Evolutionary conservation across 2,329 filamentous ascomycete genomes (phyloP).

Genomic region (Dryadomyces quercus-mongolicae): DNA sequence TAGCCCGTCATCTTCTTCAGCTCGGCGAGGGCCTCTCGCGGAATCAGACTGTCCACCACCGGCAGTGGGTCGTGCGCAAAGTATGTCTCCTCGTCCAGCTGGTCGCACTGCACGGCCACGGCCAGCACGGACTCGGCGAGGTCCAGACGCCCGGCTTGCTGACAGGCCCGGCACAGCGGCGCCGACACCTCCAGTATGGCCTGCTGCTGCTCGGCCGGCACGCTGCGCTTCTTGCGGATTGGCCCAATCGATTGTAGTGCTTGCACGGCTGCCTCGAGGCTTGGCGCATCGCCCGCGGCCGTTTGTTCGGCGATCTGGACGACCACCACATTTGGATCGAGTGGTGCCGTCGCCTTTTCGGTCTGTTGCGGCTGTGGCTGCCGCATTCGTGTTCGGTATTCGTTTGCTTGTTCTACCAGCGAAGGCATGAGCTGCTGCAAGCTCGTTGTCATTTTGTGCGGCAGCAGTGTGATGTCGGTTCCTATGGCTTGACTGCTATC

Average conservation of each 20-base stretch:
- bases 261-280: neutral
- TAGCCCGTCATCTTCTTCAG: neutral
- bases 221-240: neutral
- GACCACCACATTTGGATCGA: neutral
- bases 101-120: constrained; percentile 14
- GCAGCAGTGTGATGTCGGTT: neutral
- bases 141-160: constrained; percentile 17
- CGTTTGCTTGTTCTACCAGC: constrained; percentile 1
- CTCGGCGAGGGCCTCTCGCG: neutral
- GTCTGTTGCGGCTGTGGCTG: neutral
- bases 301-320: neutral
- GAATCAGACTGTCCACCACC: constrained; percentile 18
- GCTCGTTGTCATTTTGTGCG: neutral
- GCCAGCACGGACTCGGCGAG: constrained; percentile 21
- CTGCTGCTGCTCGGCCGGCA: neutral
- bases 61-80: constrained; percentile 22
- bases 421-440: neutral
- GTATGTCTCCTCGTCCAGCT: constrained; percentile 21
- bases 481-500: too few species aligned
- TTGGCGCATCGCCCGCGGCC: neutral
- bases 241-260: neutral
- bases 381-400: constrained; percentile 2
- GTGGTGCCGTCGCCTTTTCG: neutral
- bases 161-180: constrained; percentile 21
- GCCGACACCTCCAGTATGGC: constrained; percentile 15